Base-by-base conservation (phyloP, 2,329 filamentous ascomycete genomes). In the Fusarium paranaense region DNA sequence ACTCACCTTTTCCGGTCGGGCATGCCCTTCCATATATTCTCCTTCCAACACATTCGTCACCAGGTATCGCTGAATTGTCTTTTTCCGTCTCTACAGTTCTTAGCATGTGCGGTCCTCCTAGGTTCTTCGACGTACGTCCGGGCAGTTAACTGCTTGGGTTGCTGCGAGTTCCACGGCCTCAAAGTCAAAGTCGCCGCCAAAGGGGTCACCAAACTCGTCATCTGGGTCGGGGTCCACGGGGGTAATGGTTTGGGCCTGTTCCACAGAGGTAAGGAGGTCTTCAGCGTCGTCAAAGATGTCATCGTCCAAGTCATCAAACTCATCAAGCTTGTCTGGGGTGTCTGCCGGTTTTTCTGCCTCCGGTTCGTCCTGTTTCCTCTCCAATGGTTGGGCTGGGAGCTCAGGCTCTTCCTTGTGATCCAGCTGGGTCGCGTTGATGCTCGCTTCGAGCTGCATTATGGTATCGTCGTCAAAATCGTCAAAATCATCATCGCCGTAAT, bases 41-140 rank as follows among this genome's bases (percentile, higher is more conserved):
- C 89, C 90, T 70, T 94, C 90, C 69, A 93, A 85, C 75, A 95
- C 90, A 79, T 92, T 91, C 74, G 92, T 93, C 77, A 98, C 89
- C 72, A 95, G 86, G 84, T 97, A 98, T 75, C 96, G 92, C 83
- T 97, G 95, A 79, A 97, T 97, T 57, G 92, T 90, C 85, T 91
- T 92, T 76, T 92, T 93, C 81, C 88, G 85, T 81, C 88, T 90
- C 93, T 93, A 89, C 86, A 86, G 84, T 81, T 80, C 86, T 95
- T 92, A 95, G 93, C 85, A 87, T 85, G 77, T 80, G 78, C 72
- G 75, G 71, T 72, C 63, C 70, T 67, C 71, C 63, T 68, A 69
- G 70, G 70, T 76, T 66, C 57, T 70, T 78, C 76, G 72, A 85
- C 84, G 77, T 85, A 85, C 84, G 80, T 79, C 77, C 79, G 77